Percentiles rank a stretch among this genome's conserved stretches.
These are phyloP conservation scores for Themeda triandra DNA, from an alignment of 176 grass and related monocot genomes.

Conservation along the genomic window DNA sequence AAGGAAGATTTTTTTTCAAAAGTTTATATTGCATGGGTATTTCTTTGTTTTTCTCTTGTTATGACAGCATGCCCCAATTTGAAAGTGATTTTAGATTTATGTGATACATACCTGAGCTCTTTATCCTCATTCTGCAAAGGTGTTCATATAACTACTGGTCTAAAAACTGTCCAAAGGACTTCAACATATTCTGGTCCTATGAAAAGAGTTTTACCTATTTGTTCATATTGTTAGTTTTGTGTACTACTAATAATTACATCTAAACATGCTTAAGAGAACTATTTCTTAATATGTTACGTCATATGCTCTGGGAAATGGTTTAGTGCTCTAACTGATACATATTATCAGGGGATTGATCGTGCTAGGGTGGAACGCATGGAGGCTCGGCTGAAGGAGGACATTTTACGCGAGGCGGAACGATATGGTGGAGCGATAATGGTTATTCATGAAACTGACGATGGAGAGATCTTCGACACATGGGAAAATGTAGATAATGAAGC, in stretches of 20 bases:
- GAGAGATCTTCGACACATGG: constrained; percentile 94
- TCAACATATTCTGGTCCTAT: neutral
- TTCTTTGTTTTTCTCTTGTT: neutral
- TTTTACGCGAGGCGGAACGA: constrained; percentile 73
- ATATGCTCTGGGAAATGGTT: neutral
- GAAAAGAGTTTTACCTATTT: constrained; percentile 17
- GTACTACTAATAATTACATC: constrained; percentile 9
- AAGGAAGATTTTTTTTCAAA: constrained; percentile 1
- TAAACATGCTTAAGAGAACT: constrained; percentile 11
- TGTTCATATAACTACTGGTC: constrained; percentile 5
- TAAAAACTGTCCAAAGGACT: constrained; percentile 11
- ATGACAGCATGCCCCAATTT: neutral
- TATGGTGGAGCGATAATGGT: constrained; percentile 91
- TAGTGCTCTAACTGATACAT: constrained; percentile 18
- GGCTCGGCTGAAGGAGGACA: constrained; percentile 95
- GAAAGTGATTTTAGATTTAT: neutral
- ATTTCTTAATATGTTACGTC: constrained; percentile 5
- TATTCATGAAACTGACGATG: constrained; percentile 81
- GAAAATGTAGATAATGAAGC: constrained; percentile 78
- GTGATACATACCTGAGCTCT: neutral
- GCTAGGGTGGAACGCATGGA: constrained; percentile 97
- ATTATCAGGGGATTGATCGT: constrained; percentile 77
- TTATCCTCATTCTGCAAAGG: constrained; percentile 20
- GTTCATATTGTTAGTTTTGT: neutral
- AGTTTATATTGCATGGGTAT: neutral